Base-by-base conservation (phyloP, 352 stramenopile genomes). In the Phytophthora crassamura region DNA sequence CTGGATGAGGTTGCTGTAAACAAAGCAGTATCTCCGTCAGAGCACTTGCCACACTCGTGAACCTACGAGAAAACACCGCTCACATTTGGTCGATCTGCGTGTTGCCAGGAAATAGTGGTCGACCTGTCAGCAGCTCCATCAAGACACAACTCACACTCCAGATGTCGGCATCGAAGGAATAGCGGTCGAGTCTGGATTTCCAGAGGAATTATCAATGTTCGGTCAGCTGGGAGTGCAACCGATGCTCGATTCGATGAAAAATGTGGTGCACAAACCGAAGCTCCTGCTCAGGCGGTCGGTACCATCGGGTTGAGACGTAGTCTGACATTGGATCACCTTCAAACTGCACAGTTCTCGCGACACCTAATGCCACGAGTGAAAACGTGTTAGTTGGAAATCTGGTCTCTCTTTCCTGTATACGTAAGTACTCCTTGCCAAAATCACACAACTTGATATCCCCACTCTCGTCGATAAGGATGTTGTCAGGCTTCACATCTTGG, bases 21-120 rank as follows among this genome's bases (percentile, higher is more conserved):
- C 22, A 35, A 50, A 25, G 4, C 28, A 18, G 4, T 50, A 35
- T 12, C 4, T 43, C 15, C n/a, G 28, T 42, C 1, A 60, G 22
- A 25, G 22, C 22, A 25, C 22, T 25, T 25, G 22, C 22, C 22
- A 25, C 22, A 25, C 22, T 35, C 20, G 11, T 53, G 3, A 12
- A 16, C 5, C 38, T 57, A 15, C 48, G 36, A 7, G 7, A 49
- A 65, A 40, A 12, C n/a, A 57, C 20, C 18, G 2, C 57, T 51
- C 61, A 94, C 86, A 94, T 70, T 63, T 94, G 86, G 42, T 94
- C 86, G 36, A 94, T 79, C 60, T 94, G 86, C 3, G 82, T 90
- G 55, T 75, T 89, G 15, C 86, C 86, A 0, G 82, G 82, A 36
- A 94, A 94, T 9, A 94, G 70, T 4, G 86, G 86, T 4, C 79